A percentile compares a stretch with the other conserved stretches of the same genome.
Conservation (phyloP, 495 filamentous ascomycete species). For the Achaetomiella virescens region DNA sequence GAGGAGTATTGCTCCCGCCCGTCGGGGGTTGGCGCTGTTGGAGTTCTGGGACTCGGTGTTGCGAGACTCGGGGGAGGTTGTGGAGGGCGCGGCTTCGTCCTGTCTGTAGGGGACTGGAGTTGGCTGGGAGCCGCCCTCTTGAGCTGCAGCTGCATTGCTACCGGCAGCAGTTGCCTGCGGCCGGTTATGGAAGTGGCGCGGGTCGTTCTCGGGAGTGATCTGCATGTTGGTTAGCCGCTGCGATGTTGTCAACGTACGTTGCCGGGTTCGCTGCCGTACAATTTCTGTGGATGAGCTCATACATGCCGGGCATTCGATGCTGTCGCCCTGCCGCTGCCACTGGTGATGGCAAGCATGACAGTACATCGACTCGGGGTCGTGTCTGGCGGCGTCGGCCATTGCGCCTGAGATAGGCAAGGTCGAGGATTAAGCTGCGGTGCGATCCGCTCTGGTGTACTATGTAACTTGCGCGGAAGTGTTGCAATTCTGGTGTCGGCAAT, state of each 20-base stretch:
- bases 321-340: constrained; percentile 17
- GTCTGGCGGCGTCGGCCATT: constrained; percentile 11
- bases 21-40: background rate
- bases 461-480: background rate
- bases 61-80: background rate
- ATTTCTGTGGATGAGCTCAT: constrained; percentile 22
- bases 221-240: constrained; percentile 7
- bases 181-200: constrained; percentile 21
- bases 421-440: background rate
- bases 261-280: constrained; percentile 10
- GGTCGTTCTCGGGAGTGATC: constrained; percentile 20
- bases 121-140: no score
- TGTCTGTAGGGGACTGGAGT: background rate
- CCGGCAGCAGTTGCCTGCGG: background rate
- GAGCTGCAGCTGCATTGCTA: background rate
- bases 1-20: no score
- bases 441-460: background rate
- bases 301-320: constrained; percentile 24
- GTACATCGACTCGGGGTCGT: constrained; percentile 15
- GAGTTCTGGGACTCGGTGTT: background rate
- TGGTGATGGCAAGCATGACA: constrained; percentile 26
- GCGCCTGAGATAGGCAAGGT: background rate
- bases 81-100: background rate
- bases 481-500: background rate
- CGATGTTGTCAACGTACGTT: background rate